phyloP scores from a whole-genome alignment of 768 basidiomycete species.

The Pleurotus eryngii region DNA sequence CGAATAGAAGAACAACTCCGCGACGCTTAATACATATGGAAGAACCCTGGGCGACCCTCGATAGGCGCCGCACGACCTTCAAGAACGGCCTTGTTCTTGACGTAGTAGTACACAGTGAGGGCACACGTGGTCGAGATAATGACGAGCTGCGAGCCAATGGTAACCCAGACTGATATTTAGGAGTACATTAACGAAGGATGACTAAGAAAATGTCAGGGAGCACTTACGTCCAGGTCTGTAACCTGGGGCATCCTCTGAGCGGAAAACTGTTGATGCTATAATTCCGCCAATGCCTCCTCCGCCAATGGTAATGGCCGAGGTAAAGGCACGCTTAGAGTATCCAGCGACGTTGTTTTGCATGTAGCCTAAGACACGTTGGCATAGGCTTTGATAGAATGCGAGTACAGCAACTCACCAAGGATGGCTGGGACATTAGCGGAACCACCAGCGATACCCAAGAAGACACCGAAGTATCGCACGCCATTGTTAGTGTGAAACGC shows the following conservation, averaged over 20 bases:
- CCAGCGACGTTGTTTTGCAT: constrained; percentile 29
- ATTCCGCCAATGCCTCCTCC: constrained; percentile 38
- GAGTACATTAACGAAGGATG: constrained; percentile 8
- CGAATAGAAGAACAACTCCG: too few relatives aligned
- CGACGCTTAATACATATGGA: constrained; percentile 20
- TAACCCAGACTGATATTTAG: constrained; percentile 30
- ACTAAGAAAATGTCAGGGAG: neutral
- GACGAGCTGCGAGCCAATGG: constrained; percentile 32
- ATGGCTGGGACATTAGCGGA: constrained; percentile 33
- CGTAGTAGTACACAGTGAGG: constrained; percentile 25
- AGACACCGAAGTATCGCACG: constrained; percentile 18
- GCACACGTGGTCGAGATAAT: constrained; percentile 26
- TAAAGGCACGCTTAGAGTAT: constrained; percentile 37
- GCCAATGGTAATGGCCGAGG: constrained; percentile 31
- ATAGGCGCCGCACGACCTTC: constrained; percentile 28
- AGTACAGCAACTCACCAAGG: constrained; percentile 32
- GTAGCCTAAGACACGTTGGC: neutral
- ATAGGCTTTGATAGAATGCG: constrained; percentile 15
- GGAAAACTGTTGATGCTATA: constrained; percentile 34
- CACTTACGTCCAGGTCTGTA: constrained; percentile 5
- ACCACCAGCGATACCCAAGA: constrained; percentile 31
- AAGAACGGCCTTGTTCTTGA: constrained; percentile 25
- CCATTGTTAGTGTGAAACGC: constrained; percentile 6
- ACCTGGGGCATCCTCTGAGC: constrained; percentile 32
- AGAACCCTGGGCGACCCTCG: constrained; percentile 35